phyloP scores from a whole-genome alignment of 2,329 filamentous ascomycete genomes.

The Macrophomina phaseolina region DNA sequence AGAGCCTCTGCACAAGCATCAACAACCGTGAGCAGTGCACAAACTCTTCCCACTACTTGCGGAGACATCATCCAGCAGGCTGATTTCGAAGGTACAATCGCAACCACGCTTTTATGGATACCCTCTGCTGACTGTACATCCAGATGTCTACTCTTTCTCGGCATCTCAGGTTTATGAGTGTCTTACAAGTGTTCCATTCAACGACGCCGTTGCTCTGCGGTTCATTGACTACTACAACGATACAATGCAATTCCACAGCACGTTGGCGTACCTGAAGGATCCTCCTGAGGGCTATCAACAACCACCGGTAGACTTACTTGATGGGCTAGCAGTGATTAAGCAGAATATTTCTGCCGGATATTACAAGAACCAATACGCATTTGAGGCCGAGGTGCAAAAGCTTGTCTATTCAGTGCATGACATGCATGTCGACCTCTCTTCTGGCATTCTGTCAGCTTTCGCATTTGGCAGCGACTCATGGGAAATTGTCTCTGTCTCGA shows the following conservation, averaged over 20 bases:
- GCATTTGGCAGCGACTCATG: conserved; percentile 34
- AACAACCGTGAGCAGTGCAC: background rate
- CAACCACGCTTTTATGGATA: background rate
- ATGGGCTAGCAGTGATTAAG: conserved; percentile 37
- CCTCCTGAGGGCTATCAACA: conserved; percentile 52
- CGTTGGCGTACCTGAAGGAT: conserved; percentile 48
- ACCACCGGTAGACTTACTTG: conserved; percentile 43
- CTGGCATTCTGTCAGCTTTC: conserved; percentile 38
- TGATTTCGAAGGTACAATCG: background rate
- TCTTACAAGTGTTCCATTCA: conserved; percentile 53
- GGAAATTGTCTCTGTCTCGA: conserved; percentile 35
- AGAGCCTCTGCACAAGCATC: background rate
- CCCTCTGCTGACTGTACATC: background rate
- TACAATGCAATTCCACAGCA: conserved; percentile 53
- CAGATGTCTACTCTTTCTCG: conserved; percentile 27
- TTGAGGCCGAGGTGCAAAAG: conserved; percentile 45
- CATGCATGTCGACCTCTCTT: conserved; percentile 37
- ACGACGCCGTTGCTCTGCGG: conserved; percentile 49
- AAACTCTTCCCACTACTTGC: background rate
- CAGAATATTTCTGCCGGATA: conserved; percentile 33
- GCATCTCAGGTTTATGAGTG: conserved; percentile 47
- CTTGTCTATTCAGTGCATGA: conserved; percentile 41
- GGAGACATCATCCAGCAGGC: background rate
- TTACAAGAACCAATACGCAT: conserved; percentile 47
- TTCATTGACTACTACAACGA: conserved; percentile 54